Conservation (phyloP, 192 early-diverging fungal genomes). For the Dimargaris verticillata region DNA sequence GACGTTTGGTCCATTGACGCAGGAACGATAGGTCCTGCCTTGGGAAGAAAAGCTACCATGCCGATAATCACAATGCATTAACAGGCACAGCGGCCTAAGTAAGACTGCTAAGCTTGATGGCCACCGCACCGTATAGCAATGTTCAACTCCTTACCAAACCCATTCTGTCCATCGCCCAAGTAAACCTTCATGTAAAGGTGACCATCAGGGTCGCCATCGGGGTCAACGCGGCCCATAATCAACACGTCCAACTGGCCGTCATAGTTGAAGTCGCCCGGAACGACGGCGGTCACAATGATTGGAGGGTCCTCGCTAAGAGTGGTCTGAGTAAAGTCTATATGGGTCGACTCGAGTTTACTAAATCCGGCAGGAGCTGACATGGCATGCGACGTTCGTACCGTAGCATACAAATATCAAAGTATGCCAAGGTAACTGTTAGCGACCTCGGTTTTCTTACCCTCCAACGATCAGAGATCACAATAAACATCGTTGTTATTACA, state of each 20-base stretch:
- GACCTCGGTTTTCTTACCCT: no score
- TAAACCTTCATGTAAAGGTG: constrained; percentile 55
- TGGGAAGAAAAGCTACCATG: constrained; percentile 11
- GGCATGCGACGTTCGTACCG: no score
- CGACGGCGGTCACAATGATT: neutral
- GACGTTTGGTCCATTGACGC: no score
- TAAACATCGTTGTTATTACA: no score
- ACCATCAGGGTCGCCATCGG: constrained; percentile 13
- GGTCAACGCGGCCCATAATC: constrained; percentile 42
- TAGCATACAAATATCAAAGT: no score
- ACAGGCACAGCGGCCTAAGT: constrained; percentile 22
- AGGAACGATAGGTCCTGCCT: no score
- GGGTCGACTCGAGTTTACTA: neutral
- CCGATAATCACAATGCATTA: constrained; percentile 13
- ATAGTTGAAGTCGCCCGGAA: constrained; percentile 75
- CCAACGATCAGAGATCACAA: no score
- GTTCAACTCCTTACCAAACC: constrained; percentile 31
- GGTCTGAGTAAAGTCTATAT: neutral
- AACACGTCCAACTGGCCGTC: constrained; percentile 78
- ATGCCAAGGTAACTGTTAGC: no score
- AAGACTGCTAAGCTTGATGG: constrained; percentile 15
- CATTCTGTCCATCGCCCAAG: constrained; percentile 42
- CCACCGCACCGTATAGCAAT: constrained; percentile 9
- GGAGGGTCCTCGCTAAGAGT: neutral
- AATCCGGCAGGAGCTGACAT: neutral